A percentile compares a stretch with the other conserved stretches of the same genome.
phyloP scores from a whole-genome alignment of 352 stramenopile genomes.

The Elongisporangium senticosum region DNA sequence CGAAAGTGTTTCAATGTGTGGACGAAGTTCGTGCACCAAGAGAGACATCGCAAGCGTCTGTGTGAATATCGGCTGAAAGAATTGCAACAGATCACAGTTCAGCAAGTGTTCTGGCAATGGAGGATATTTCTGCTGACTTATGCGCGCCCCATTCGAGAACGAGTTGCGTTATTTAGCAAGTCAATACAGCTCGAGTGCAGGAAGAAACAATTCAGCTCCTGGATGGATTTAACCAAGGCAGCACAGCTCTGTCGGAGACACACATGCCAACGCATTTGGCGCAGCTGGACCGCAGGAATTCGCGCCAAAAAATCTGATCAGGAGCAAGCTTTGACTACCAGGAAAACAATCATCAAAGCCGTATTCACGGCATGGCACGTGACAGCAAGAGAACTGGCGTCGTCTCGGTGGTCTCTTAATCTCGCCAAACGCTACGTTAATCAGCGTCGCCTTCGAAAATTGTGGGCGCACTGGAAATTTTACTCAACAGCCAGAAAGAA shows the following conservation, averaged over 20 bases:
- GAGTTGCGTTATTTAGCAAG: slow-evolving; percentile 7
- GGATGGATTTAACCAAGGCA: slow-evolving; percentile 21
- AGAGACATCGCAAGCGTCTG: background rate
- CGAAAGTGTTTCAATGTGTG: slow-evolving; percentile 21
- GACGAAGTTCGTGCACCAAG: slow-evolving; percentile 12
- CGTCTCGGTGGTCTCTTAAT: slow-evolving; percentile 34
- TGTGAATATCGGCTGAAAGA: slow-evolving; percentile 5
- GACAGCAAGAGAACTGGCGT: slow-evolving; percentile 25
- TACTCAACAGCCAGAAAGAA: slow-evolving; percentile 62
- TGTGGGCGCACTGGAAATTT: slow-evolving; percentile 78
- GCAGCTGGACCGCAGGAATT: slow-evolving; percentile 22
- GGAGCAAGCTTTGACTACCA: slow-evolving; percentile 13
- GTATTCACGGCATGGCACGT: slow-evolving; percentile 41
- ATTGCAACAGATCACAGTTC: slow-evolving; percentile 8
- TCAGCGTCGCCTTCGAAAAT: slow-evolving; percentile 48
- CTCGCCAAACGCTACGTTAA: slow-evolving; percentile 60
- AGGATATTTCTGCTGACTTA: slow-evolving; percentile 37
- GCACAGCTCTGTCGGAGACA: slow-evolving; percentile 12
- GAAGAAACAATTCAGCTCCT: slow-evolving; percentile 17
- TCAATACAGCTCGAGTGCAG: slow-evolving; percentile 2
- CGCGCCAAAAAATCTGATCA: slow-evolving; percentile 13
- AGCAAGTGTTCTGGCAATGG: slow-evolving; percentile 43
- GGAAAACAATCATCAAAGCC: slow-evolving; percentile 14
- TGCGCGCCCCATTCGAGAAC: slow-evolving; percentile 21
- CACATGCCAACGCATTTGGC: slow-evolving; percentile 28